phyloP scores from a whole-genome alignment of 805 yeast species.

The Lachancea waltii region DNA sequence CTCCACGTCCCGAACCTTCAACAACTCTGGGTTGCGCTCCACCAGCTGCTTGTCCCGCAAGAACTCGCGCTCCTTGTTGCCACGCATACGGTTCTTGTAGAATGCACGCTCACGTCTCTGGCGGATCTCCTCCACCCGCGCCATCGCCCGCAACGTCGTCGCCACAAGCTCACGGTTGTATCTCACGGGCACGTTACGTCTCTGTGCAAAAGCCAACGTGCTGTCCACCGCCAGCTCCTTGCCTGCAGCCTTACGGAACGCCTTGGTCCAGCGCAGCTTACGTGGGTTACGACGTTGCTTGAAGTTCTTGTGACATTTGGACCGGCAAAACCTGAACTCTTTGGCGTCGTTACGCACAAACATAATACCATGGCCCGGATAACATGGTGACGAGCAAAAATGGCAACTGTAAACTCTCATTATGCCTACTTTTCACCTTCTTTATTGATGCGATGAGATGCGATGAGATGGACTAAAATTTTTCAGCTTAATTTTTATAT shows the following conservation, averaged over 20 bases:
- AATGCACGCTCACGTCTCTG: conserved; percentile 95
- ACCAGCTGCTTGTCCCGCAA: conserved; percentile 84
- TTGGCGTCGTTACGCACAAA: conserved; percentile 98
- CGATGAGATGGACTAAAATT: conserved; percentile 19
- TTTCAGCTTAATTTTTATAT: conserved; percentile 1
- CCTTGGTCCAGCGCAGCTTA: conserved; percentile 97
- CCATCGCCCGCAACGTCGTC: conserved; percentile 91
- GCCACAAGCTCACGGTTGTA: conserved; percentile 95
- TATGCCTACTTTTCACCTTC: conserved; percentile 2
- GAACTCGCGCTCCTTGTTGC: conserved; percentile 82
- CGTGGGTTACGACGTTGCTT: conserved; percentile 98
- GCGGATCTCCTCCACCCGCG: conserved; percentile 92
- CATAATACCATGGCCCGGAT: conserved; percentile 92
- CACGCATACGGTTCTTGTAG: conserved; percentile 99
- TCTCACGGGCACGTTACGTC: conserved; percentile 97
- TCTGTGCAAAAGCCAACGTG: conserved; percentile 90
- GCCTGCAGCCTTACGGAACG: conserved; percentile 98
- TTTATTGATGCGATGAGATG: conserved; percentile 11
- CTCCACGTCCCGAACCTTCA: conserved; percentile 92
- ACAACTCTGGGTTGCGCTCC: conserved; percentile 79
- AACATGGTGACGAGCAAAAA: conserved; percentile 95
- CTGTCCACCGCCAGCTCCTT: conserved; percentile 97
- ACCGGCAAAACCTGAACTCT: conserved; percentile 94
- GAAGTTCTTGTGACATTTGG: conserved; percentile 96
- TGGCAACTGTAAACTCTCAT: conserved; percentile 92